Evolutionary conservation across 2,329 filamentous ascomycete genomes (phyloP).

Genomic region (Beauveria pseudobassiana): DNA sequence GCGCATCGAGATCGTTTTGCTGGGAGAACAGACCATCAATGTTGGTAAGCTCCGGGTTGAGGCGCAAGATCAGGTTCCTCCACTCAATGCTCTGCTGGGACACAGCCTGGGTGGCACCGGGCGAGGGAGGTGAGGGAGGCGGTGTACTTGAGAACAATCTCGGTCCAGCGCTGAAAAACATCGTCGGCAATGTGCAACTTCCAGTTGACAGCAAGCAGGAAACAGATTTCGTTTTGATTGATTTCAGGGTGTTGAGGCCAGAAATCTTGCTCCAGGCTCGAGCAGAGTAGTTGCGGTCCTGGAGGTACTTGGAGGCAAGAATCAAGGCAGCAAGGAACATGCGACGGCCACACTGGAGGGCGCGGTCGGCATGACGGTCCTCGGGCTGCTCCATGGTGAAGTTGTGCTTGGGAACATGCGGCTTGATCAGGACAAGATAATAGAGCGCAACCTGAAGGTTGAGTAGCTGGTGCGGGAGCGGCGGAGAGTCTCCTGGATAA

Average conservation of each 20-base stretch:
- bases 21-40: conserved; percentile 43
- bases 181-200: conserved; percentile 87
- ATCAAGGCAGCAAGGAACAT: conserved; percentile 97
- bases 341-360: conserved; percentile 88
- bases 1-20: conserved; percentile 27
- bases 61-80: conserved; percentile 49
- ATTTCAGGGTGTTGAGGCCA: conserved; percentile 88
- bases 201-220: conserved; percentile 86
- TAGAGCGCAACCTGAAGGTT: conserved; percentile 95
- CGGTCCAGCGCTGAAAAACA: conserved; percentile 87
- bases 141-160: conserved; percentile 80
- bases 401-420: conserved; percentile 74
- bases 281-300: conserved; percentile 96
- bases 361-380: conserved; percentile 64
- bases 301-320: conserved; percentile 92
- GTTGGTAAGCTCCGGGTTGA: conserved; percentile 53
- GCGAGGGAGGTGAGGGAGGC: conserved; percentile 52
- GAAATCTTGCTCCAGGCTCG: conserved; percentile 99
- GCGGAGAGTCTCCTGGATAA: conserved; percentile 94
- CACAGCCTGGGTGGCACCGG: conserved; percentile 37
- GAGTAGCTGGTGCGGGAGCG: conserved; percentile 96
- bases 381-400: conserved; percentile 80
- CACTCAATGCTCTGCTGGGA: conserved; percentile 46
- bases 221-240: conserved; percentile 92
- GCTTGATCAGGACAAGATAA: conserved; percentile 90